Percentiles rank a stretch among this genome's conserved stretches.
These are phyloP conservation scores for Aureobasidium sp. DNA, from an alignment of 2,329 filamentous ascomycete genomes.

Conservation along the genomic window DNA sequence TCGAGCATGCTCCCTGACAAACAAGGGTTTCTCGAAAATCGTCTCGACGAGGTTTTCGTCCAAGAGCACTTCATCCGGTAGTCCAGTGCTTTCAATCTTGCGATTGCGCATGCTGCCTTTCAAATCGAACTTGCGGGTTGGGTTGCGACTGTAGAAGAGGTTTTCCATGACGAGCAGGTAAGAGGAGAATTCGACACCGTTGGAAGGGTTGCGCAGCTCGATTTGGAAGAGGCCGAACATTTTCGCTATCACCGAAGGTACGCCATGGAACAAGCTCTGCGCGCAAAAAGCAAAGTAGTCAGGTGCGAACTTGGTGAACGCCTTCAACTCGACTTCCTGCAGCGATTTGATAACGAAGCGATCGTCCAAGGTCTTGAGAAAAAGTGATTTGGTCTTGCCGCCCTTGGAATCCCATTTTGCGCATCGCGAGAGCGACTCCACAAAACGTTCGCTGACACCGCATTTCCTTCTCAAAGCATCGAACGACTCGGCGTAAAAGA, in stretches of 20 bases:
- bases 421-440: constrained; percentile 90
- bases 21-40: constrained; percentile 93
- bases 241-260: constrained; percentile 95
- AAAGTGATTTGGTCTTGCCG: constrained; percentile 94
- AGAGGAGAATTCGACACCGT: constrained; percentile 87
- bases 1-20: constrained; percentile 91
- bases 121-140: constrained; percentile 74
- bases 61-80: constrained; percentile 89
- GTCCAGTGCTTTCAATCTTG: constrained; percentile 90
- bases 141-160: constrained; percentile 87
- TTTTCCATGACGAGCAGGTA: constrained; percentile 96
- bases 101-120: constrained; percentile 98
- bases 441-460: constrained; percentile 83
- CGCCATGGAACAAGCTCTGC: constrained; percentile 81
- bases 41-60: constrained; percentile 99
- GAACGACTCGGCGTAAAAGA: constrained; percentile 97
- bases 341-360: constrained; percentile 87
- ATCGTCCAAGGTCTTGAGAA: constrained; percentile 92
- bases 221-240: constrained; percentile 99
- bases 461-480: constrained; percentile 90
- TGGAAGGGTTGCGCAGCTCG: constrained; percentile 88
- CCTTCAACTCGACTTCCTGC: constrained; percentile 82
- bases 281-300: constrained; percentile 98
- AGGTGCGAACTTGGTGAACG: constrained; percentile 90
- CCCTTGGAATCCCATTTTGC: constrained; percentile 97